Conservation (phyloP, 169 alveolate genomes). For the Cryptosporidium meleagridis region DNA sequence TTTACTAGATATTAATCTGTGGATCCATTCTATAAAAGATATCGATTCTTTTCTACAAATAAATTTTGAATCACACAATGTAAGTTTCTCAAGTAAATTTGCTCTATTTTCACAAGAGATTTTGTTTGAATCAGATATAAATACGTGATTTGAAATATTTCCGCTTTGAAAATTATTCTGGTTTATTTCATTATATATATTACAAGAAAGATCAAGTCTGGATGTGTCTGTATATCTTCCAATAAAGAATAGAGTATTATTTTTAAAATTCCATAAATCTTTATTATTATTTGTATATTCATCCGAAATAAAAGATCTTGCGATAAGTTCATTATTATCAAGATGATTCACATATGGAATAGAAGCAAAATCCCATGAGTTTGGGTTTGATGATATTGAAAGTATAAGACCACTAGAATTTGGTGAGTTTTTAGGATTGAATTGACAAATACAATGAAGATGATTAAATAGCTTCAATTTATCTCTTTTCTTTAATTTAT, state of each 20-base stretch:
- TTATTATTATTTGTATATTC: background rate
- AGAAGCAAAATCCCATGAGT: slow-evolving; percentile 45
- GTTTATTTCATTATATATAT: background rate
- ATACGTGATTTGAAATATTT: slow-evolving; percentile 1
- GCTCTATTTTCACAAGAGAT: slow-evolving; percentile 59
- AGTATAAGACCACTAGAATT: background rate
- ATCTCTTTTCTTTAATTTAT: slow-evolving; percentile 6
- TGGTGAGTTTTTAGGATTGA: background rate
- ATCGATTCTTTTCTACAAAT: slow-evolving; percentile 33
- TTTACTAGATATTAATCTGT: slow-evolving; percentile 7
- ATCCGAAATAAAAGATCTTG: slow-evolving; percentile 19
- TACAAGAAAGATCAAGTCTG: slow-evolving; percentile 39
- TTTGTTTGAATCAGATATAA: slow-evolving; percentile 54
- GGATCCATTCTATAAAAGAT: slow-evolving; percentile 15
- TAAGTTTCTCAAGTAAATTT: slow-evolving; percentile 6
- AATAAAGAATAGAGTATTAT: slow-evolving; percentile 30
- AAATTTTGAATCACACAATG: slow-evolving; percentile 11
- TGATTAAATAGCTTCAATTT: background rate
- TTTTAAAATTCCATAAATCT: slow-evolving; percentile 3
- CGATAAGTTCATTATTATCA: slow-evolving; percentile 20
- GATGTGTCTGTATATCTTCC: slow-evolving; percentile 61
- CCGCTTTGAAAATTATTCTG: background rate
- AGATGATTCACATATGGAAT: slow-evolving; percentile 62
- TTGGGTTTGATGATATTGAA: slow-evolving; percentile 23
- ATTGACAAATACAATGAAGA: slow-evolving; percentile 49